Base-by-base conservation (phyloP, 164 flowering plant species). In the Kingdonia uniflora region DNA sequence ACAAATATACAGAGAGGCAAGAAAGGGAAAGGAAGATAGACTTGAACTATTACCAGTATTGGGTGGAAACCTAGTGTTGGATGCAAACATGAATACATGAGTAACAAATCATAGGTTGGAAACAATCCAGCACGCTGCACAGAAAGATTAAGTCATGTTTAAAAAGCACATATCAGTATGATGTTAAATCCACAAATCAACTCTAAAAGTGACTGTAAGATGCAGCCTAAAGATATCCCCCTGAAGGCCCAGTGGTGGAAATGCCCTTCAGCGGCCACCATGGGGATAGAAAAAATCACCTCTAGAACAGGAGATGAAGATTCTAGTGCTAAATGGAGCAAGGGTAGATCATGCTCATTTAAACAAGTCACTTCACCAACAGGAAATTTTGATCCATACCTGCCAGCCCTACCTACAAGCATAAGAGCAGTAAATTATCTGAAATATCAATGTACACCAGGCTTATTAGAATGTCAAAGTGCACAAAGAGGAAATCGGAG, bases 361-460 rank as follows among this genome's bases (percentile, higher is more conserved):
- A 92, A 56, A 65, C 98, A 92, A 33, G 98, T 92, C 62, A 92
- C 98, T 76, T 87, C 82, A 46, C 98, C 98, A 52, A 55, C 62
- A 55, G 98, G 90, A 75, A 63, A 92, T 56, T 78, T 80, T 37
- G 98, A 92, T 59, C 88, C 95, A 74, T 74, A 92, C 65, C 98
- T 76, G 13, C 98, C 98, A 65, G 98, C 98, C 75, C 98, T 79
- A 33, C 98, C 98, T 92, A 59, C 64, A 76, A 53, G 51, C 1
- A 61, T 17, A 60, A 55, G n/a, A 49, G 21, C 22, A 23, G 23
- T 39, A 40, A 35, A 41, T 13, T 5, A 37, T 37, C 25, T 20
- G 33, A 53, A 40, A 2, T 19, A 53, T 7, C 6, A 29, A 29
- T 29, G 35, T 3, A 29, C 35, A 29, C 35, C 35, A 29, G 4